Evolutionary conservation across 805 yeast species (phyloP).

Genomic region (Cyberlindnera mrakii): DNA sequence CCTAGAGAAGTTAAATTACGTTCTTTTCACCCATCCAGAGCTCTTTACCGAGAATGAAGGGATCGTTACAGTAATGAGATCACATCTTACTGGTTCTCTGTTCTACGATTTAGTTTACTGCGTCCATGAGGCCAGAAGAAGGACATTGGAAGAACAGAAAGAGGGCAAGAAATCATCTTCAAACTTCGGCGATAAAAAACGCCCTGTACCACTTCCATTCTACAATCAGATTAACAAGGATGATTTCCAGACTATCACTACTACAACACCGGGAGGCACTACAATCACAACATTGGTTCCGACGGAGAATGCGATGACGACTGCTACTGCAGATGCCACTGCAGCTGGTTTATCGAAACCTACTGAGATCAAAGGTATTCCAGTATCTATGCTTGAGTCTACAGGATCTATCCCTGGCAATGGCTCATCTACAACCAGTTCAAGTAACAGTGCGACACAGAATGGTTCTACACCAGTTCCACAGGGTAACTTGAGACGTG

Average conservation of each 20-base stretch:
- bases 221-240: constrained; percentile 87
- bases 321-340: constrained; percentile 50
- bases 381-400: constrained; percentile 67
- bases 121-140: constrained; percentile 86
- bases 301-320: constrained; percentile 66
- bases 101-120: constrained; percentile 93
- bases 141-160: constrained; percentile 40
- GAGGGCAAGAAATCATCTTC: constrained; percentile 24
- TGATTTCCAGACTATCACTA: constrained; percentile 77
- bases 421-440: not conserved
- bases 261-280: constrained; percentile 89
- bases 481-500: constrained; percentile 10
- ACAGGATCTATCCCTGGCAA: constrained; percentile 54
- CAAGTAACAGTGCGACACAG: not conserved
- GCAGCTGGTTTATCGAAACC: constrained; percentile 52
- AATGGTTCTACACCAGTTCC: constrained; percentile 1
- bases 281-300: constrained; percentile 87
- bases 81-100: constrained; percentile 84
- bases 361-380: constrained; percentile 62
- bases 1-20: constrained; percentile 81
- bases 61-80: constrained; percentile 81
- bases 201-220: constrained; percentile 65
- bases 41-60: constrained; percentile 66
- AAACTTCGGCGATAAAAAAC: constrained; percentile 14
- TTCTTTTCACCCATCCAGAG: constrained; percentile 81